Evolutionary conservation across 2,329 filamentous ascomycete species (phyloP), one percentile per base, ranked within the genome.

Genomic region (Botrytis deweyae): DNA sequence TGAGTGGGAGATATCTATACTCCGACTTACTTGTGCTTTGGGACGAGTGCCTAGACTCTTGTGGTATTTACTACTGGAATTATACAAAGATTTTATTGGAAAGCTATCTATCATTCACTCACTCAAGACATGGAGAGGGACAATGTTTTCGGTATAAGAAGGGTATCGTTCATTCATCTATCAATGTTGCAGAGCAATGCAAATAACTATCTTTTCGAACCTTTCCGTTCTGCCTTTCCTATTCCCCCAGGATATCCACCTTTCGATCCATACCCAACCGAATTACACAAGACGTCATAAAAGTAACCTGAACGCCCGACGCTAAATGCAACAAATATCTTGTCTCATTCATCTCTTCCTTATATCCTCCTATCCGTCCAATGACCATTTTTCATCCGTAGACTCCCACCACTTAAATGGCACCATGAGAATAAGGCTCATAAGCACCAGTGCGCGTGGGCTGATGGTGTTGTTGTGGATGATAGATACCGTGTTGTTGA

Each of bases 391-490:
- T 33, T 52, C 4, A 61, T 22, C 64, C 6, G 8, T 52, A 44
- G 40, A 44, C 46, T 9, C 52, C 16, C 44, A 46, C 8, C 38
- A 38, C 68, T 84, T 86, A 90, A 65, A 84, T 84, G 63, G 85
- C 85, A 74, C 81, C 78, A 78, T 90, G 88, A 70, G 86, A 86
- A 82, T 90, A 91, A 52, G 89, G 89, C 86, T 91, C 89, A 82
- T 91, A 91, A 58, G 88, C 88, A 80, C 74, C 85, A 78, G 79
- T 85, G 80, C 75, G 82, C 82, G 72, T 83, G 82, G 38, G 81
- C 33, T 71, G 46, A 63, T 79, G 72, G 1, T 58, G 68, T 74
- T 77, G 36, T 70, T 81, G 80, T 80, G 82, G 81, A 77, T 83
- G 82, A 80, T 85, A 84, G 80, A 81, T 82, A 71, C 81, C 82